These are phyloP conservation scores for Ceratobasidium papillatum DNA, from an alignment of 1,284 basidiomycete species.

Conservation along the genomic window DNA sequence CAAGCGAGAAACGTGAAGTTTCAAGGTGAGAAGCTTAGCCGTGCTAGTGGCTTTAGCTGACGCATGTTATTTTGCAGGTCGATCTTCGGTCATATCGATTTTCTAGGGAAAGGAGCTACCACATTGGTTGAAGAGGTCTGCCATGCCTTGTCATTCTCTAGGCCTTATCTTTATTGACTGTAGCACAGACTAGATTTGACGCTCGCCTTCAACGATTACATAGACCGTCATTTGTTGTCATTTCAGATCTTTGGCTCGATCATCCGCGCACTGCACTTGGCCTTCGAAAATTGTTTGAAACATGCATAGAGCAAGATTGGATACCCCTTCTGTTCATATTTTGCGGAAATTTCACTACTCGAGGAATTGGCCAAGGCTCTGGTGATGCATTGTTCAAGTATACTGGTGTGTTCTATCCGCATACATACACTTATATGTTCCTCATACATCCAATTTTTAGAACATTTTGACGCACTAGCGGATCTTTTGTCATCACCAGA, in stretches of 20 bases:
- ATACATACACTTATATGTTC: neutral
- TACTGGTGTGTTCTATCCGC: constrained; percentile 65
- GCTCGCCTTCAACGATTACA: constrained; percentile 56
- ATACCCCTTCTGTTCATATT: constrained; percentile 88
- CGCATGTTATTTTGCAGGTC: constrained; percentile 59
- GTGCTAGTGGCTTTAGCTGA: neutral
- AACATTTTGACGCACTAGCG: constrained; percentile 85
- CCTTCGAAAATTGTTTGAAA: constrained; percentile 86
- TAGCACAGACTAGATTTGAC: constrained; percentile 63
- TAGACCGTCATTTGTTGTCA: constrained; percentile 89
- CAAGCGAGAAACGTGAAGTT: constrained; percentile 85
- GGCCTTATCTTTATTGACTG: constrained; percentile 8
- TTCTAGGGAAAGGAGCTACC: constrained; percentile 90
- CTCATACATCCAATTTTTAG: constrained; percentile 54
- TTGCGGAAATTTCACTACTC: constrained; percentile 94
- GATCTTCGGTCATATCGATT: constrained; percentile 94
- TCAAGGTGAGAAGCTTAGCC: constrained; percentile 66
- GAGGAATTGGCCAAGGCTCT: constrained; percentile 79
- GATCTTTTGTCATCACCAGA: constrained; percentile 73
- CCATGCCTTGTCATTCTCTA: constrained; percentile 41
- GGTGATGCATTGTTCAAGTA: constrained; percentile 83
- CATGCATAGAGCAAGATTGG: constrained; percentile 88
- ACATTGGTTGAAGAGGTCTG: constrained; percentile 92
- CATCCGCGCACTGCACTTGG: constrained; percentile 83
- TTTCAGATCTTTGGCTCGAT: constrained; percentile 97